A percentile compares a stretch with the other conserved stretches of the same genome.
Conservation (phyloP, 345 rosid species). For the Populus pruinosa region DNA sequence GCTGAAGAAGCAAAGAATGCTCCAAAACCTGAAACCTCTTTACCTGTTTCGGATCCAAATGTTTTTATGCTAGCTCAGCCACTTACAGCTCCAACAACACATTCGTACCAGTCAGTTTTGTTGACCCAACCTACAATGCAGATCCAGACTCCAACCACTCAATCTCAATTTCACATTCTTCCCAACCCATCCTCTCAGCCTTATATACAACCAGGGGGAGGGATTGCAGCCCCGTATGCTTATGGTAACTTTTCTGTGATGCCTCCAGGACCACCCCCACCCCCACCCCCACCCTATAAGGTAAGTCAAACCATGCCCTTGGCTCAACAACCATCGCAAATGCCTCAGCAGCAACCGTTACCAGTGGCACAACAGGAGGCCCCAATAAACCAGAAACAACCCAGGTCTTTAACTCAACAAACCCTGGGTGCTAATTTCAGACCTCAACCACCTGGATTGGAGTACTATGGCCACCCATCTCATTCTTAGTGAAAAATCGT, state of each 20-base stretch:
- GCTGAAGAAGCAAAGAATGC: conserved; percentile 85
- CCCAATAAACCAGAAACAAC: conserved; percentile 28
- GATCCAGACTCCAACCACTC: conserved; percentile 49
- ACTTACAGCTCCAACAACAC: conserved; percentile 35
- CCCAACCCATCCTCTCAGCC: conserved; percentile 53
- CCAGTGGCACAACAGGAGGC: conserved; percentile 27
- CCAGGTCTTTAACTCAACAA: conserved; percentile 31
- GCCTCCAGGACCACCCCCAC: conserved; percentile 57
- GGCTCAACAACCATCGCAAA: conserved; percentile 36
- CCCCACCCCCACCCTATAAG: conserved; percentile 41
- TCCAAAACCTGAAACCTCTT: conserved; percentile 43
- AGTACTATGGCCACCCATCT: conserved; percentile 57
- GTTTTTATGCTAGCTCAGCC: conserved; percentile 41
- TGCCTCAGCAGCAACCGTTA: conserved; percentile 42
- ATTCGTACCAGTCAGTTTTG: conserved; percentile 38
- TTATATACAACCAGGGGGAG: conserved; percentile 54
- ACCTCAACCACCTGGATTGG: conserved; percentile 70
- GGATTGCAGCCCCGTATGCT: conserved; percentile 46
- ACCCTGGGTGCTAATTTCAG: conserved; percentile 48
- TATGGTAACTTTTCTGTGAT: conserved; percentile 57
- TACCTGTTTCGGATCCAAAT: conserved; percentile 43
- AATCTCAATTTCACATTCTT: conserved; percentile 58
- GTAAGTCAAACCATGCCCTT: conserved; percentile 48
- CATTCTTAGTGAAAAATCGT: conserved; percentile 42
- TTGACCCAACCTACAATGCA: conserved; percentile 39